Evolutionary conservation across 352 stramenopile genomes (phyloP).

Genomic region (Phytophthora niederhauseri): DNA sequence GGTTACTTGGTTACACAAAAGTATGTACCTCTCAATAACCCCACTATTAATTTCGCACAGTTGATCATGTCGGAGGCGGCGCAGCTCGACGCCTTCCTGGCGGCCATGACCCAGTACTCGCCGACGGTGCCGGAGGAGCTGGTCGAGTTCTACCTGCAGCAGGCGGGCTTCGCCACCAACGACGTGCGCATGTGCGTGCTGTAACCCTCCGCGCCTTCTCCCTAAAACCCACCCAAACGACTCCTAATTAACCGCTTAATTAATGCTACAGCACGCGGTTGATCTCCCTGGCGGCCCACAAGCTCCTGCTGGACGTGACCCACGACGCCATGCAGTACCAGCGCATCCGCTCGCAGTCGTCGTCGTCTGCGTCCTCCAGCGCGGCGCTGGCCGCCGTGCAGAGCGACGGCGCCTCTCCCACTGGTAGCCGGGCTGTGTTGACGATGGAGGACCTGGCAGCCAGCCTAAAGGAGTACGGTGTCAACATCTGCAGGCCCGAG

Average conservation of each 20-base stretch:
- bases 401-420: slow-evolving; percentile 21
- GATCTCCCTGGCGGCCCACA: slow-evolving; percentile 74
- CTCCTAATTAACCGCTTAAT: neutral
- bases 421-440: slow-evolving; percentile 45
- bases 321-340: slow-evolving; percentile 86
- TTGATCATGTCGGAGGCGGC: slow-evolving; percentile 45
- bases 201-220: neutral
- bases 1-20: neutral
- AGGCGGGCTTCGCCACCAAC: slow-evolving; percentile 65
- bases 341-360: slow-evolving; percentile 56
- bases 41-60: neutral
- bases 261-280: slow-evolving; percentile 51
- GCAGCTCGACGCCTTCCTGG: slow-evolving; percentile 74
- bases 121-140: slow-evolving; percentile 78
- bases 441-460: slow-evolving; percentile 80
- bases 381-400: slow-evolving; percentile 15
- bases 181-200: slow-evolving; percentile 70
- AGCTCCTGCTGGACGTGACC: slow-evolving; percentile 81
- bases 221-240: neutral
- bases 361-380: slow-evolving; percentile 7
- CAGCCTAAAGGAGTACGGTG: slow-evolving; percentile 81
- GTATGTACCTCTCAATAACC: neutral
- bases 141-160: slow-evolving; percentile 79
- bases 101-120: slow-evolving; percentile 61
- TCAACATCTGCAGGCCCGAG: slow-evolving; percentile 83